phyloP scores from a whole-genome alignment of 2,329 filamentous ascomycete species.

The Thermomyces lanuginosus region DNA sequence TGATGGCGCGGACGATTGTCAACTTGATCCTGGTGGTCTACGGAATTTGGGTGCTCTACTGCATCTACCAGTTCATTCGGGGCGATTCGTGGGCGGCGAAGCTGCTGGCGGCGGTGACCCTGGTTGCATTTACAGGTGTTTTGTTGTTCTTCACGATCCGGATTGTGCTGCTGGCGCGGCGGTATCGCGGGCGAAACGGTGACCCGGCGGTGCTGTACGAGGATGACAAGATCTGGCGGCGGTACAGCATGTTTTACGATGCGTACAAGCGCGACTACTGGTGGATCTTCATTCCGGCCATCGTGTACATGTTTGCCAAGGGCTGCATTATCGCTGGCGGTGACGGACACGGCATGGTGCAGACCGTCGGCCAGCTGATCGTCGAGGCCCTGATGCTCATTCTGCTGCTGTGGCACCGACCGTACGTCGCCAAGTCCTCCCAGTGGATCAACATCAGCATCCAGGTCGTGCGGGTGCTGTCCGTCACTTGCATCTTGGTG shows the following conservation, averaged over 20 bases:
- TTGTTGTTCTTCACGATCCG: constrained; percentile 71
- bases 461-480: constrained; percentile 74
- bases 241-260: constrained; percentile 96
- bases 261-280: constrained; percentile 87
- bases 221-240: constrained; percentile 77
- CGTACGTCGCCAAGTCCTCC: constrained; percentile 70
- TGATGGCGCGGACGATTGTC: constrained; percentile 75
- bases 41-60: constrained; percentile 89
- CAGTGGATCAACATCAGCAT: constrained; percentile 92
- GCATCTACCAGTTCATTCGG: constrained; percentile 83
- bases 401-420: constrained; percentile 68
- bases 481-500: constrained; percentile 72
- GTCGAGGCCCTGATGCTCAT: constrained; percentile 67
- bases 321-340: constrained; percentile 70
- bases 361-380: constrained; percentile 62
- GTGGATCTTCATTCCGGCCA: constrained; percentile 88
- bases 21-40: constrained; percentile 83
- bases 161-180: constrained; percentile 60
- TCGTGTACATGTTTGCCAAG: constrained; percentile 81
- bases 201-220: constrained; percentile 62
- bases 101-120: constrained; percentile 61
- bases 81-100: constrained; percentile 94
- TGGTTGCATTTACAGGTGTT: constrained; percentile 63
- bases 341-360: constrained; percentile 68
- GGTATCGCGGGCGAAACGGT: constrained; percentile 60